Evolutionary conservation across 345 rosid species (phyloP), one percentile per base, ranked within the genome.

Genomic region (Noccaea bulbosa): DNA sequence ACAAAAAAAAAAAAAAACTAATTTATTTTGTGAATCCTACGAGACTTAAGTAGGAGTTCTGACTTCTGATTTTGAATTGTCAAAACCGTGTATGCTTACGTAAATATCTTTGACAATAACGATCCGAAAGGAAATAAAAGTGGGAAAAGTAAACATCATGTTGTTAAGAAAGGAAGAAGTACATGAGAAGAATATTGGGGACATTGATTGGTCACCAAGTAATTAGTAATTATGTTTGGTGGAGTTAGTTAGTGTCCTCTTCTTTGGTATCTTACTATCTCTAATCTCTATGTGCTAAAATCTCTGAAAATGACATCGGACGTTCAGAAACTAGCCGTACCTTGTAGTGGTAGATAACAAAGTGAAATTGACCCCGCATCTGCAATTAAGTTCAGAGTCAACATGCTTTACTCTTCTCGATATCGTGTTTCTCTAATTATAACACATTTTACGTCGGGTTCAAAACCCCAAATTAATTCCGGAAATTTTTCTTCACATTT

Each of bases 131-230:
- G 68, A 47, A 46, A 65, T 11, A 37, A 65, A 64, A 39, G 2
- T 24, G 22, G 57, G 5, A 55, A 55, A 56, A 16, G 77, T 48
- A 37, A 65, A 48, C 71, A 65, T 65, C 59, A 47, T 38, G 71
- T 73, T 73, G 71, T 56, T 56, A 17, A 65, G 71, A 73, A 73
- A 65, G 59, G 45, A 65, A 65, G 45, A 64, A 39, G 58, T 65
- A 65, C 71, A 65, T 58, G 59, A 30, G 39, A 38, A 55, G 51
- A 62, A 62, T 72, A 53, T 44, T 53, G 39, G 6, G 30, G 69
- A 72, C 71, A 55, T 72, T 38, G 71, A 73, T 73, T 65, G 77
- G 71, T 65, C 51, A 65, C 33, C 71, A 73, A 73, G 58, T 65
- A 65, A 65, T 30, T 48, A 12, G 71, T 57, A 73, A 65, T 57